Percentiles rank a stretch among this genome's conserved stretches.
phyloP scores from a whole-genome alignment of 2,329 filamentous ascomycete species.

The Peltaster fructicola region DNA sequence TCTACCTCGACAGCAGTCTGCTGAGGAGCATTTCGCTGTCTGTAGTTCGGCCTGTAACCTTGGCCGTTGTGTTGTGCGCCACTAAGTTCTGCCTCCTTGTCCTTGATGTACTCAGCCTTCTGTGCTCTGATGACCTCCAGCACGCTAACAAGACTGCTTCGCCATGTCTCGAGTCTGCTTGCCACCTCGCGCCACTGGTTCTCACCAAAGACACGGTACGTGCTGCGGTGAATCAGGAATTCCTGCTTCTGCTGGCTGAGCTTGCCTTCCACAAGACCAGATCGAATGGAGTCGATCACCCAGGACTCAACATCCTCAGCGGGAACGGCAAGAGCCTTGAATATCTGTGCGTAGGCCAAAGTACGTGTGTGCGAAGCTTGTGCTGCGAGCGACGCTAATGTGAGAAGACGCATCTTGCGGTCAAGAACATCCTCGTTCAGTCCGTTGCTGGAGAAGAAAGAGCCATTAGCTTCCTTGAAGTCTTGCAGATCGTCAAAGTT shows the following conservation, averaged over 20 bases:
- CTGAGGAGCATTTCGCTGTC: conserved; percentile 11
- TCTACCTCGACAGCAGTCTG: conserved; percentile 13
- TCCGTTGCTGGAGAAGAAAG: conserved; percentile 61
- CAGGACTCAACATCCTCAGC: conserved; percentile 83
- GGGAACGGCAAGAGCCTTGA: conserved; percentile 68
- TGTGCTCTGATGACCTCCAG: conserved; percentile 61
- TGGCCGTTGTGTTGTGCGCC: conserved; percentile 6
- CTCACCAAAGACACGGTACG: conserved; percentile 91
- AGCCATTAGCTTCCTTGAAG: conserved; percentile 80
- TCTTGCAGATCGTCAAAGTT: conserved; percentile 90
- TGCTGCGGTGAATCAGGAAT: conserved; percentile 89
- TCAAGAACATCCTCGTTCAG: conserved; percentile 56
- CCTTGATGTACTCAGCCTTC: conserved; percentile 58
- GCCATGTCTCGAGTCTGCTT: conserved; percentile 80
- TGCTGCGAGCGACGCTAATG: conserved; percentile 76
- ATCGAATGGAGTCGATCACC: conserved; percentile 96
- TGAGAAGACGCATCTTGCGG: conserved; percentile 92
- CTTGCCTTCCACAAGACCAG: conserved; percentile 88
- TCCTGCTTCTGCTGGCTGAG: conserved; percentile 82
- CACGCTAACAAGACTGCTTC: conserved; percentile 61
- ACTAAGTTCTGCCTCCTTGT: conserved; percentile 55
- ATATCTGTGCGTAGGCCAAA: conserved; percentile 73
- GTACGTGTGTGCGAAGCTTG: conserved; percentile 60
- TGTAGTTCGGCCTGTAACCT: conserved; percentile 12
- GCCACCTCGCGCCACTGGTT: conserved; percentile 97